A percentile compares a stretch with the other conserved stretches of the same genome.
Conservation (phyloP, 2,329 filamentous ascomycete species). For the Aureobasidium sp. region DNA sequence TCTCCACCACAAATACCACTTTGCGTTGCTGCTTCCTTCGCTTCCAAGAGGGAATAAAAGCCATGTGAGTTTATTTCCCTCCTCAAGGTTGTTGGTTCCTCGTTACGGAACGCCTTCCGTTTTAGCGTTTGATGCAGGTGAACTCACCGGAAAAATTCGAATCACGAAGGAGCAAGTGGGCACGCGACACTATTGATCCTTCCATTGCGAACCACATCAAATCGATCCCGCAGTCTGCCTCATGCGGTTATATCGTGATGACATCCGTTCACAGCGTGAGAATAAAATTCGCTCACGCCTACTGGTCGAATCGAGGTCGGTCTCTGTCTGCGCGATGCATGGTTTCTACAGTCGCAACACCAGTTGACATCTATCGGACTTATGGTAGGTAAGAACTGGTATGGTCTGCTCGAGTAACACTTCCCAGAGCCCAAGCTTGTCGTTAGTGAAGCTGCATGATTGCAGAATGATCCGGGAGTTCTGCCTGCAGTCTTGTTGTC, state of each 20-base stretch:
- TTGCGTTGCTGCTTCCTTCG: background rate
- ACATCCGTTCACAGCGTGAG: no score
- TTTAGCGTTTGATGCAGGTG: background rate
- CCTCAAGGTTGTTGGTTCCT: background rate
- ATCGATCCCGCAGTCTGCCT: no score
- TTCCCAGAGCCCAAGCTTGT: background rate
- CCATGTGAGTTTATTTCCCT: background rate
- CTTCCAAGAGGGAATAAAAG: background rate
- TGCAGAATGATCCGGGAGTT: no score
- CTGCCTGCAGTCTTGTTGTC: no score
- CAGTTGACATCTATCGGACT: background rate
- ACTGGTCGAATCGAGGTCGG: background rate
- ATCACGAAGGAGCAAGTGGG: background rate
- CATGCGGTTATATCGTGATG: background rate
- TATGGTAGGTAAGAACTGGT: background rate
- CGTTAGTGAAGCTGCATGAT: background rate
- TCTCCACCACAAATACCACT: background rate
- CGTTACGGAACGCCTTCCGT: background rate
- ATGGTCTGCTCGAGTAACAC: background rate
- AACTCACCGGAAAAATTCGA: background rate
- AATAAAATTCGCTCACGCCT: background rate
- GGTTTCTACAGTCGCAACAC: background rate
- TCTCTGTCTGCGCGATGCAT: background rate
- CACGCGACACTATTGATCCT: background rate
- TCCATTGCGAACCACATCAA: background rate